Base-by-base conservation (phyloP, 2,329 filamentous ascomycete species). In the Myriosclerotinia scirpicola region DNA sequence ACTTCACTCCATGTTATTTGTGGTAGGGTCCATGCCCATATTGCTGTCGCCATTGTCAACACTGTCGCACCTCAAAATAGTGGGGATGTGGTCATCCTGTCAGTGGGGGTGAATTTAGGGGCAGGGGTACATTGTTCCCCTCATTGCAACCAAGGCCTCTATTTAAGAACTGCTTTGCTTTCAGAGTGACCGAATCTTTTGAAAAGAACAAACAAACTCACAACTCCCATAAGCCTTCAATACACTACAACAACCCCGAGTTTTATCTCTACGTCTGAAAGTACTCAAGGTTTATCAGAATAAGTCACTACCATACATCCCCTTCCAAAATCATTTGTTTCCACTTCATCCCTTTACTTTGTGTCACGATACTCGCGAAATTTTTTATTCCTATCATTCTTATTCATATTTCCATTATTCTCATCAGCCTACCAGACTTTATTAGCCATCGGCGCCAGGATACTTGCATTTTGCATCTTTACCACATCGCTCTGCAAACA, bases 11-110 rank as follows among this genome's bases (percentile, higher is more conserved):
- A 22, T 48, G 30, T 20, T 22, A 30, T 50, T 60, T 7, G 12
- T 22, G 20, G 4, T 17, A 8, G 14, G 30, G 20, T 22, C n/a
- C 2, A 50, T 38, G 12, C 34, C 12, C 15, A 52, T 50, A 26
- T 50, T 50, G 58, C 34, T 61, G 44, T 50, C 44, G 3, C n/a
- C n/a, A 52, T 40, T 38, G 7, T 40, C 44, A 61, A 40, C n/a
- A 61, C n/a, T 0, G n/a, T 50, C 34, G n/a, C 15, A 26, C 8
- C n/a, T 9, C 30, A 8, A 14, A 50, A 12, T 40, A 50, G 58
- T 14, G 58, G 58, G n/a, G 30, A 40, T 26, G 1, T 26, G 12
- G 4, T 40, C 58, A 61, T 22, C 26, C 14, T 38, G 8, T 40
- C 26, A 2, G 38, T 61, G 0, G 11, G 14, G 44, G 58, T 61